These are phyloP conservation scores for Ceratocystiopsis minuta DNA, from an alignment of 2,329 filamentous ascomycete genomes.

Conservation along the genomic window DNA sequence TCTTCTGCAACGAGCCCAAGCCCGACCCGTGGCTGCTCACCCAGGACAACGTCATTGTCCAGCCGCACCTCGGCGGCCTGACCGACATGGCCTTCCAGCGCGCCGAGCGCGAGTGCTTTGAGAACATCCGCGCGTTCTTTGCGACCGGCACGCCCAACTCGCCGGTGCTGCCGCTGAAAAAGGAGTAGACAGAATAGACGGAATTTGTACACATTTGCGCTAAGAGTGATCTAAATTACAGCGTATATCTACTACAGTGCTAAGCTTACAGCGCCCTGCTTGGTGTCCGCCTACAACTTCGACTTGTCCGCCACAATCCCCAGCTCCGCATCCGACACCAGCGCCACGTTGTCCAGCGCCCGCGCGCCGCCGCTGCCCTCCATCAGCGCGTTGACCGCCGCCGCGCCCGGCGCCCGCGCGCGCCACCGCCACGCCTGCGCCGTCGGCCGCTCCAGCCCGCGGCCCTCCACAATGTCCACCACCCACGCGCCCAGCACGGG, in stretches of 20 bases:
- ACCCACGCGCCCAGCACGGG: slow-evolving; percentile 19
- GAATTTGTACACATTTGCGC: too few relatives aligned
- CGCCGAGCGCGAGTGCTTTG: slow-evolving; percentile 14
- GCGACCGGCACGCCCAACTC: slow-evolving; percentile 4
- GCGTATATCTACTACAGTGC: too few relatives aligned
- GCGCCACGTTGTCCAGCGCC: slow-evolving; percentile 8
- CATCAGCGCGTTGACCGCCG: slow-evolving; percentile 8
- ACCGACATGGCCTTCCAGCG: slow-evolving; percentile 11
- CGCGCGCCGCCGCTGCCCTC: slow-evolving; percentile 7
- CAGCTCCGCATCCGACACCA: not conserved
- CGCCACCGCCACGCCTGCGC: slow-evolving; percentile 6
- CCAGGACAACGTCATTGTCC: not conserved
- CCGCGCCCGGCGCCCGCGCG: not conserved
- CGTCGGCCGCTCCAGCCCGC: slow-evolving; percentile 13
- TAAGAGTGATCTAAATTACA: too few relatives aligned
- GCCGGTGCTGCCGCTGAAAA: not conserved
- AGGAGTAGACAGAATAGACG: too few relatives aligned
- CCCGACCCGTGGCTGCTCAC: slow-evolving; percentile 39
- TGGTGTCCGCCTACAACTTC: too few relatives aligned
- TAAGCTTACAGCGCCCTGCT: too few relatives aligned
- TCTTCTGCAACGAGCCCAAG: slow-evolving; percentile 27
- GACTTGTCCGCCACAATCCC: too few relatives aligned
- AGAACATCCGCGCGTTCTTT: slow-evolving; percentile 8
- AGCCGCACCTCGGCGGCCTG: slow-evolving; percentile 10
- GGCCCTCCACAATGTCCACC: slow-evolving; percentile 24